A percentile compares a stretch with the other conserved stretches of the same genome.
These are phyloP conservation scores for Mycosarcoma mackinlayi DNA, from an alignment of 1,284 basidiomycete genomes.

Conservation along the genomic window DNA sequence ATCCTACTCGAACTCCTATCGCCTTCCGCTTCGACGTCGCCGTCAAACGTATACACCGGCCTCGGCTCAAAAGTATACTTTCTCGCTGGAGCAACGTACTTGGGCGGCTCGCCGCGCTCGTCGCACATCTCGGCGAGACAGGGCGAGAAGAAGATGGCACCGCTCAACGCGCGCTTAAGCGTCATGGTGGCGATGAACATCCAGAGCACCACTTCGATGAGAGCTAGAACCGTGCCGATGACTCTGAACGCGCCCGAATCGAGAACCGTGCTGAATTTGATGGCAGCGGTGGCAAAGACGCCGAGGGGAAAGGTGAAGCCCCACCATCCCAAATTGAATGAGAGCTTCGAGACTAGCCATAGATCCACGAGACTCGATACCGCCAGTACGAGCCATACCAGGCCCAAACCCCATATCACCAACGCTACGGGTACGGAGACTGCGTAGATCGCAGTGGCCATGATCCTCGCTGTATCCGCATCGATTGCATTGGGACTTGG, in stretches of 20 bases:
- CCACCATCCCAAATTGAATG: constrained; percentile 64
- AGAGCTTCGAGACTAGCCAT: constrained; percentile 41
- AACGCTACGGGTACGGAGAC: constrained; percentile 61
- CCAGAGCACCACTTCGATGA: constrained; percentile 53
- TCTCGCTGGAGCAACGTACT: constrained; percentile 35
- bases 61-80: constrained; percentile 50
- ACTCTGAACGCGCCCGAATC: constrained; percentile 51
- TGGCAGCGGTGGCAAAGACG: constrained; percentile 46
- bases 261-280: constrained; percentile 49
- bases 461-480: constrained; percentile 28
- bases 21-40: background rate
- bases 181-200: constrained; percentile 39
- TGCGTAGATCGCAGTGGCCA: constrained; percentile 55
- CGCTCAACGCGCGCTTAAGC: constrained; percentile 20
- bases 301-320: constrained; percentile 61
- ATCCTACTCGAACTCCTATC: constrained; percentile 9
- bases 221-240: constrained; percentile 44
- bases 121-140: constrained; percentile 52
- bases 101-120: constrained; percentile 38
- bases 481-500: constrained; percentile 12
- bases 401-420: constrained; percentile 70
- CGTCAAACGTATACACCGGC: constrained; percentile 7
- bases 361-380: constrained; percentile 60
- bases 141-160: constrained; percentile 52
- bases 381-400: constrained; percentile 70